Base-by-base conservation (phyloP, 192 early-diverging fungal genomes). In the Allomyces javanicus region DNA sequence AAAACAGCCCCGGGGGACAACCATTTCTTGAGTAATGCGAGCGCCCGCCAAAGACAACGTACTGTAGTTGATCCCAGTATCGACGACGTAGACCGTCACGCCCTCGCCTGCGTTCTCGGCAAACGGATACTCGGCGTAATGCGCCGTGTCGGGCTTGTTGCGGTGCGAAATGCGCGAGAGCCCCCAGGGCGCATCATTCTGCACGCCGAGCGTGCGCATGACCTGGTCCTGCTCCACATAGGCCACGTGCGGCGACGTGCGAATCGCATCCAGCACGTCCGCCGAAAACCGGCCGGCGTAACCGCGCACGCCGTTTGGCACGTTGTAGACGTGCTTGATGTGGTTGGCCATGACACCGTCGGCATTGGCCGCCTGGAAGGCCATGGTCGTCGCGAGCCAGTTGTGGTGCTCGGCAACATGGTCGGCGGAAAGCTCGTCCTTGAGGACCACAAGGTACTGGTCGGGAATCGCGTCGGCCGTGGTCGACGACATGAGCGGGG, bases 111-210 rank as follows among this genome's bases (percentile, higher is more conserved):
- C 69, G n/a, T 44, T 61, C 61, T 70, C 69, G 21, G 40, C 40
- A 66, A 72, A 75, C 58, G 33, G 9, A 27, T 74, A 75, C 63
- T 65, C 4, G 21, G 7, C 24, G 67, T 77, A 85, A 64, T 75
- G 77, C 67, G 78, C 72, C 26, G 10, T 17, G 44, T 23, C 44
- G 6, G n/a, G 17, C 25, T 22, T 21, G 22, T 58, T 67, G 68
- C 85, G 87, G 70, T 89, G 87, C 24, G 89, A 88, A 65, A 90
- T 82, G 72, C 91, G 88, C 61, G 87, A 79, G 9, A 94, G 73
- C 45, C 90, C 89, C 92, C 92, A 94, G 17, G 91, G 90, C 19
- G 90, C 87, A 68, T 76, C 66, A 69, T 75, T 75, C 63, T 81
- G 77, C 17, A n/a, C 25, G 10, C 33, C 75, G 14, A 68, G 24